Evolutionary conservation across 2,329 filamentous ascomycete genomes (phyloP).

Genomic region (Ceratocystis papillata): DNA sequence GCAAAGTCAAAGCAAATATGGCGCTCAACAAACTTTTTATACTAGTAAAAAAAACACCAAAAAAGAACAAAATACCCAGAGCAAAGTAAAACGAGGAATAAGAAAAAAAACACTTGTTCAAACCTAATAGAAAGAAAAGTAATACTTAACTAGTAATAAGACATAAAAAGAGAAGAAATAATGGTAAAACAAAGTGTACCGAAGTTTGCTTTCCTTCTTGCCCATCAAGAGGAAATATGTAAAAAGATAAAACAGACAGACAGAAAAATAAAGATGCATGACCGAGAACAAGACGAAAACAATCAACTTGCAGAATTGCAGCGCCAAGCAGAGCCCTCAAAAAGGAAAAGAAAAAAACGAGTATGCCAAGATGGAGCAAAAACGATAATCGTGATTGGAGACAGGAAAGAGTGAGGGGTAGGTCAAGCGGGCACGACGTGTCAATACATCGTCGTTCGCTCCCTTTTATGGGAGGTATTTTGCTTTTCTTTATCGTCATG

Average conservation of each 20-base stretch:
- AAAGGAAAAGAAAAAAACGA: conserved; percentile 7
- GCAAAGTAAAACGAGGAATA: too few species aligned
- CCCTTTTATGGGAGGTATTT: background rate
- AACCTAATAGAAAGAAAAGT: conserved; percentile 11
- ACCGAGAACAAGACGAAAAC: conserved; percentile 4
- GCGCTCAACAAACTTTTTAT: conserved; percentile 24
- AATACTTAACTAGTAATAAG: conserved; percentile 18
- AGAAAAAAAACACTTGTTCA: conserved; percentile 14
- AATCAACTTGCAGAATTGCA: background rate
- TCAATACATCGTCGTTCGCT: background rate
- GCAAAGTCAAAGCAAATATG: conserved; percentile 5
- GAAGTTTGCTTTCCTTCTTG: conserved; percentile 7
- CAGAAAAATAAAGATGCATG: background rate
- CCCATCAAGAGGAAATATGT: conserved; percentile 15
- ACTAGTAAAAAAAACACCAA: conserved; percentile 17
- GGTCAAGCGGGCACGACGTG: background rate
- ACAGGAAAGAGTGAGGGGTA: background rate
- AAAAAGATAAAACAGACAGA: background rate
- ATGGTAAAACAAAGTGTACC: conserved; percentile 15
- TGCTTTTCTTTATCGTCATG: background rate
- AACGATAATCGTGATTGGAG: background rate
- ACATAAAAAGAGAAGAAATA: conserved; percentile 15
- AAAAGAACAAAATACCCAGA: conserved; percentile 11
- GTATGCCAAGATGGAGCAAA: conserved; percentile 3
- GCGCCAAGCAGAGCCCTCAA: background rate